These are phyloP conservation scores for Mycena latifolia DNA, from an alignment of 768 basidiomycete genomes.

Conservation along the genomic window DNA sequence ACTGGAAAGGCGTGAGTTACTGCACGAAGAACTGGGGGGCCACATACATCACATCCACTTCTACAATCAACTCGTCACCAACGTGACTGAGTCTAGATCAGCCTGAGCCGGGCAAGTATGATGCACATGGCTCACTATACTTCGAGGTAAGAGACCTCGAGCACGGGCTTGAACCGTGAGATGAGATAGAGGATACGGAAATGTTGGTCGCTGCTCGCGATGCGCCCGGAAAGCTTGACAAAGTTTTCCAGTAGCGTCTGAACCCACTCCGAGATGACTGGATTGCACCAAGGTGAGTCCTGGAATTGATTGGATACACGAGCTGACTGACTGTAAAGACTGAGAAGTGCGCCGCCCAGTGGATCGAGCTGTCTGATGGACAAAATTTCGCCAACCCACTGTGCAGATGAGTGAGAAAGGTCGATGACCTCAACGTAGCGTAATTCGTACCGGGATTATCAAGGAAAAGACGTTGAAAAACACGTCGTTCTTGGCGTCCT, in stretches of 20 bases:
- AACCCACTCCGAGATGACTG: slow-evolving; percentile 35
- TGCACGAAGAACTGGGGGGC: not conserved
- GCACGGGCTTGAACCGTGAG: slow-evolving; percentile 29
- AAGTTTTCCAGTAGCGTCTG: slow-evolving; percentile 35
- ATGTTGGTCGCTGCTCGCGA: slow-evolving; percentile 33
- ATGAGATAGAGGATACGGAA: slow-evolving; percentile 34
- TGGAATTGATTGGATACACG: not conserved
- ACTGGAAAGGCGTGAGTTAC: not conserved
- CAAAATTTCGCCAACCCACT: slow-evolving; percentile 37
- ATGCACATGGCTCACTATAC: slow-evolving; percentile 27
- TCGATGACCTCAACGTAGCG: not conserved
- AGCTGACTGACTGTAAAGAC: slow-evolving; percentile 31
- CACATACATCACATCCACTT: slow-evolving; percentile 32
- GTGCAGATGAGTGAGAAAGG: not conserved
- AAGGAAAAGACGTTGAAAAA: slow-evolving; percentile 38
- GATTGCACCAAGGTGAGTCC: not conserved
- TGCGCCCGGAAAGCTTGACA: slow-evolving; percentile 34
- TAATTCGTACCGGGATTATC: slow-evolving; percentile 23
- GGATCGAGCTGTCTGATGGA: slow-evolving; percentile 35
- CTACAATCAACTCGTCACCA: slow-evolving; percentile 36
- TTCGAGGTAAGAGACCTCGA: slow-evolving; percentile 34
- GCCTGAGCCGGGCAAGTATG: not conserved
- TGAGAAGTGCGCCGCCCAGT: slow-evolving; percentile 33
- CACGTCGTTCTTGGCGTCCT: slow-evolving; percentile 37
- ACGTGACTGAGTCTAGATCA: slow-evolving; percentile 21